phyloP scores from a whole-genome alignment of 1,139 yeast genomes.

The Kurtzmaniella quercitrusa region DNA sequence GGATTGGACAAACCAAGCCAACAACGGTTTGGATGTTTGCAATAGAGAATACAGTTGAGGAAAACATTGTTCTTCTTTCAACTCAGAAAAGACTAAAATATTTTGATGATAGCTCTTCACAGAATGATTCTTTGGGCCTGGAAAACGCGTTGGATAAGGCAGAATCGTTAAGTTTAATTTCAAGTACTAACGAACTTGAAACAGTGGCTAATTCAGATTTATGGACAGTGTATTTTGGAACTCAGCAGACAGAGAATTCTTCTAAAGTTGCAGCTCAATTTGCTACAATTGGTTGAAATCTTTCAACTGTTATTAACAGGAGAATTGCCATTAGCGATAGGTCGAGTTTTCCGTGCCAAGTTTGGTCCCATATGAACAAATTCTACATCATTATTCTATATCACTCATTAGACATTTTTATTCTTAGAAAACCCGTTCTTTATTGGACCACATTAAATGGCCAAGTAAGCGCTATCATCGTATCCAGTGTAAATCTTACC shows the following conservation, averaged over 20 bases:
- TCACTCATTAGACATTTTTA: too few species aligned
- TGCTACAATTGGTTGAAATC: background rate
- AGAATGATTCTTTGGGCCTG: background rate
- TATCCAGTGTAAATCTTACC: conserved; percentile 67
- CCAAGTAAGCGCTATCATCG: conserved; percentile 59
- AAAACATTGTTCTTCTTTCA: conserved; percentile 64
- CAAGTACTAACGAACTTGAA: conserved; percentile 51
- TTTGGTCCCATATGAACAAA: too few species aligned
- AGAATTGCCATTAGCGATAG: background rate
- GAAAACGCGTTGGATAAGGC: conserved; percentile 21
- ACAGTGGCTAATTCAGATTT: conserved; percentile 51
- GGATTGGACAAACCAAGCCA: conserved; percentile 79
- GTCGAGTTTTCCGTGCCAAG: too few species aligned
- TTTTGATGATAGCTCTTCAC: conserved; percentile 14
- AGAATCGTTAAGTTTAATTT: conserved; percentile 35
- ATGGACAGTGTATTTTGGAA: conserved; percentile 54
- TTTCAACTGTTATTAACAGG: too few species aligned
- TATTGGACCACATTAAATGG: conserved; percentile 26
- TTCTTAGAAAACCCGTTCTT: too few species aligned
- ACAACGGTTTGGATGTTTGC: conserved; percentile 93
- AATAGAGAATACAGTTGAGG: conserved; percentile 84
- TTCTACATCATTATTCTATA: background rate
- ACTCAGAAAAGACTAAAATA: conserved; percentile 47
- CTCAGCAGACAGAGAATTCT: background rate
- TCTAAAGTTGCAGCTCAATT: background rate